Evolutionary conservation across 1,139 yeast genomes (phyloP), one percentile per base, ranked within the genome.

Genomic region (Zygosaccharomyces sapae): DNA sequence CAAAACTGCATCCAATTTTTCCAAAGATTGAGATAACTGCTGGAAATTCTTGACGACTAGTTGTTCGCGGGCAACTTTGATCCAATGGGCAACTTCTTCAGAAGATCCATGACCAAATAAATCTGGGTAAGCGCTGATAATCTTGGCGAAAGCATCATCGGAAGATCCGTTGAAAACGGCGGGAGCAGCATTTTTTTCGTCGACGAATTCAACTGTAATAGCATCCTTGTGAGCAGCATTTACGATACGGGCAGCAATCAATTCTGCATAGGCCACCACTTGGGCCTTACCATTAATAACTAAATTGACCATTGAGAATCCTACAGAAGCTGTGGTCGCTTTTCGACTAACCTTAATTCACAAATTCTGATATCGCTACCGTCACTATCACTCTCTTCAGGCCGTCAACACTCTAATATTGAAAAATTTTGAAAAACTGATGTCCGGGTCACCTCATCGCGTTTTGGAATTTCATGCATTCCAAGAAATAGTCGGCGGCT

Each of bases 211-310:
- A 57, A 87, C 71, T 40, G 76, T 75, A 58, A 88, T 75, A 33
- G 86, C 70, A 19, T 72, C 74, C 34, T 75, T 74, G 9, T 72
- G 66, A 30, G 72, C 68, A 41, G 75, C 66, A 69, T 87, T 86
- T 62, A 85, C 79, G 47, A 85, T 74, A 24, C 83, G 81, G 40
- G 89, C 86, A 36, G 95, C 95, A 62, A 86, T 79, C 52, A 89
- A 70, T 20, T 82, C 80, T n/a, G 89, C 79, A 65, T 87, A 90
- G 24, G 92, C 94, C 49, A 85, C 81, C 44, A 77, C 74, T 35
- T 86, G 86, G 6, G 96, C 95, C 73, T 88, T 89, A 49, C 88
- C 90, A 50, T 96, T 96, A 57, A 90, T 70, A 46, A 82, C 75
- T 54, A 88, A 74, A 44, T 70, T 64, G 47, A 61, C 51, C 50